Conservation (phyloP, 2,329 filamentous ascomycete genomes). For the Falciphora oryzae region DNA sequence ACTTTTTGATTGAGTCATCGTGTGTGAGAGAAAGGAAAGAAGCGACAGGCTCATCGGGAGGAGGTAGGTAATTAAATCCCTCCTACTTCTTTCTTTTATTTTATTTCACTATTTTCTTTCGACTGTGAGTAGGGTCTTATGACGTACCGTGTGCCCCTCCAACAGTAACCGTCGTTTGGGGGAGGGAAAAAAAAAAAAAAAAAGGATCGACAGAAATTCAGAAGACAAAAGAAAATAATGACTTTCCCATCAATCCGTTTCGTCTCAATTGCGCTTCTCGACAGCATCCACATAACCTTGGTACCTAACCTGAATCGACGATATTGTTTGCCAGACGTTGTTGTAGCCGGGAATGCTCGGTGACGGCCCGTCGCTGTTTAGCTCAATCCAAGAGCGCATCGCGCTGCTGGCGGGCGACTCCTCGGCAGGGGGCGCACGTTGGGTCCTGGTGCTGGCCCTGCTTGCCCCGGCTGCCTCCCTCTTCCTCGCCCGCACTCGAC, state of each 20-base stretch:
- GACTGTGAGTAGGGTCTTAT: background rate
- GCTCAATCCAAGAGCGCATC: background rate
- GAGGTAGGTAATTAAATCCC: background rate
- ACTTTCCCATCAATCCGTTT: background rate
- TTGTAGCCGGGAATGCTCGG: background rate
- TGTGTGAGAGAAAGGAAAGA: background rate
- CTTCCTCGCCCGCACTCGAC: background rate
- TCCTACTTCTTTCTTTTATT: background rate
- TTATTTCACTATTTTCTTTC: background rate
- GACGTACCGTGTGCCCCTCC: background rate
- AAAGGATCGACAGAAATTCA: background rate
- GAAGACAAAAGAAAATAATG: background rate
- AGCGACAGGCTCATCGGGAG: background rate
- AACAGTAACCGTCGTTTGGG: background rate
- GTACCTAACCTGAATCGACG: background rate
- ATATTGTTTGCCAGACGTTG: background rate
- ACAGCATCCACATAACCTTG: background rate
- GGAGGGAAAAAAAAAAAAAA: background rate
- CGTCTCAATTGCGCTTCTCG: background rate
- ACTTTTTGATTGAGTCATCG: background rate
- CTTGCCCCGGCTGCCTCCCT: background rate
- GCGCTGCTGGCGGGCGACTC: background rate
- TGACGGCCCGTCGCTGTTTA: background rate
- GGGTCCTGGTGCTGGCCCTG: background rate
- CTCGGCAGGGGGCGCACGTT: background rate